Evolutionary conservation across 805 yeast genomes (phyloP), one percentile per base, ranked within the genome.

Genomic region (Blastobotrys chiropterorum): DNA sequence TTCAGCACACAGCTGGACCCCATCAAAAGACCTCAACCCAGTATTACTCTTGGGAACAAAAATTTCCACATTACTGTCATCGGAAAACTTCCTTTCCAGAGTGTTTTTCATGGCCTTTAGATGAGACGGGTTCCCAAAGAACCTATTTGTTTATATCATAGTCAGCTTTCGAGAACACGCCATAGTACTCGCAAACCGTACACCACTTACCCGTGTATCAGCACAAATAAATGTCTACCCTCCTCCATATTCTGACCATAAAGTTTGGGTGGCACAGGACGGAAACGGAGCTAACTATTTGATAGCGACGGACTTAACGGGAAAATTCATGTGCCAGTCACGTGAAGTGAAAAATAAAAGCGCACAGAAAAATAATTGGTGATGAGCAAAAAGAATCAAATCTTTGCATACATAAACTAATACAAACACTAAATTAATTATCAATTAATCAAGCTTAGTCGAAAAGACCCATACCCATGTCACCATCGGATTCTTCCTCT

Each of bases 381-480:
- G 38, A 30, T 30, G 38, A 30, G 38, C 7, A 30, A 30, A 13
- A 13, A 30, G 11, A 38, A 11, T n/a, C 3, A 5, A 38, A 38
- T 16, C 16, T 38, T 38, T 14, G 13, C 13, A 21, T 17, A 14
- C 21, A 43, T 7, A 19, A 17, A 22, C 21, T 43, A 41, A 19
- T 13, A n/a, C n/a, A n/a, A n/a, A n/a, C n/a, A n/a, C n/a, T n/a
- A n/a, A n/a, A n/a, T n/a, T n/a, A n/a, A n/a, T n/a, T n/a, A n/a
- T n/a, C n/a, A n/a, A n/a, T n/a, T n/a, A n/a, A n/a, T n/a, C n/a
- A n/a, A 19, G 64, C 68, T 81, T 92, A 92, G 82, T 90, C 99
- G 83, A 92, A 92, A 75, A 92, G 81, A 80, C 97, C 98, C 97
- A 92, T 89, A 82, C 89, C 75, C 52, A 60, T 68, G 61, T 79